A percentile compares a stretch with the other conserved stretches of the same genome.
Conservation (phyloP, 257 asterid genomes). For the Jacaranda mimosifolia region DNA sequence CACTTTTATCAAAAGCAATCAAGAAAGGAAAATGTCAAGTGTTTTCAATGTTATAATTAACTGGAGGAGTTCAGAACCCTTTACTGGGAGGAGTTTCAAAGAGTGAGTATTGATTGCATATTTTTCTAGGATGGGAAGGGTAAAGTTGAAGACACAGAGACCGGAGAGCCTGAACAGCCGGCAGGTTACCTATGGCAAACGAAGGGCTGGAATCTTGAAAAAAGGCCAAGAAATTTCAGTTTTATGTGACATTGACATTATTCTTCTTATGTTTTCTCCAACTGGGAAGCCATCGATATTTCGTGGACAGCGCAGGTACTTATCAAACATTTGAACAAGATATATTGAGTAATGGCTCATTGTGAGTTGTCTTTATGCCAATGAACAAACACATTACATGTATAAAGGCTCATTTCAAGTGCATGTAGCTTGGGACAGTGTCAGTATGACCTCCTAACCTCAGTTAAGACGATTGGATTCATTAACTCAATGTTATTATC, state of each 20-base stretch:
- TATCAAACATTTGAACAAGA: background rate
- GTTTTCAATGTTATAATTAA: background rate
- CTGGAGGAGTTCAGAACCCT: background rate
- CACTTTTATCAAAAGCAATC: background rate
- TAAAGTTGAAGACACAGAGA: slow-evolving; percentile 81
- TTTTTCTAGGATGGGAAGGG: slow-evolving; percentile 86
- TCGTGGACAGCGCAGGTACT: slow-evolving; percentile 75
- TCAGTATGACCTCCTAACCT: background rate
- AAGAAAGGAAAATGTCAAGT: background rate
- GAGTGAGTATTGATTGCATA: slow-evolving; percentile 11
- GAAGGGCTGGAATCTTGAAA: slow-evolving; percentile 82
- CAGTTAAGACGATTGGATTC: background rate
- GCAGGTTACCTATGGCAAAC: slow-evolving; percentile 81
- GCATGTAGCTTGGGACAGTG: background rate
- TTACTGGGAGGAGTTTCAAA: background rate
- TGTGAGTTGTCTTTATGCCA: background rate
- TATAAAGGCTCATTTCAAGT: background rate
- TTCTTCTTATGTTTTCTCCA: slow-evolving; percentile 91
- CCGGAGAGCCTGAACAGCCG: slow-evolving; percentile 78
- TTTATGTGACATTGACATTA: slow-evolving; percentile 77
- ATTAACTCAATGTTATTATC: background rate
- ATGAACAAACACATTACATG: background rate
- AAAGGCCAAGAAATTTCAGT: slow-evolving; percentile 88
- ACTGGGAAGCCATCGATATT: slow-evolving; percentile 80
- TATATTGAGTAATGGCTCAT: no score